These are phyloP conservation scores for Cylindrodendrum hubeiense DNA, from an alignment of 2,329 filamentous ascomycete species.

Conservation along the genomic window DNA sequence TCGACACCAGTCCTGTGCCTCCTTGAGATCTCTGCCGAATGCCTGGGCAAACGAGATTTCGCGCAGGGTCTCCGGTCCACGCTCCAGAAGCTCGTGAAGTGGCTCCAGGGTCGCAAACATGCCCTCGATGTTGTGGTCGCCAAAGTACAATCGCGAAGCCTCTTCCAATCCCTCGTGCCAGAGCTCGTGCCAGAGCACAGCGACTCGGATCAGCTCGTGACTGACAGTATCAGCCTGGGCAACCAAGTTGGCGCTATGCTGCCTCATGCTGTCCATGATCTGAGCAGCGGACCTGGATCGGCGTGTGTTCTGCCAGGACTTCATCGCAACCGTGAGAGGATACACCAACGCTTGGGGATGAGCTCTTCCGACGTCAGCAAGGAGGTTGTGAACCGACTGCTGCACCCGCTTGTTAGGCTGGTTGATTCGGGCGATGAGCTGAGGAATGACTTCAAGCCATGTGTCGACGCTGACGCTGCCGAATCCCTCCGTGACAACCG, in stretches of 20 bases:
- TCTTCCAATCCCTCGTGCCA: conserved; percentile 99
- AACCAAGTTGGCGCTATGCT: conserved; percentile 91
- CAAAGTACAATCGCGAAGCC: conserved; percentile 95
- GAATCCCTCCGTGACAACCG: conserved; percentile 90
- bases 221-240: conserved; percentile 96
- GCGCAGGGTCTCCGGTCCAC: conserved; percentile 89
- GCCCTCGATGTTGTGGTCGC: conserved; percentile 95
- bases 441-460: conserved; percentile 98
- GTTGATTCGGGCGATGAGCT: conserved; percentile 97
- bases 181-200: conserved; percentile 97
- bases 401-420: conserved; percentile 92
- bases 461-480: conserved; percentile 94
- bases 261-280: conserved; percentile 98
- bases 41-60: conserved; percentile 98
- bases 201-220: conserved; percentile 95
- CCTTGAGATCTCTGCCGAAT: conserved; percentile 93
- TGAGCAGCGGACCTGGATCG: conserved; percentile 89
- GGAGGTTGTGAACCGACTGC: conserved; percentile 89
- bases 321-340: conserved; percentile 97
- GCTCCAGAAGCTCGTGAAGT: conserved; percentile 90
- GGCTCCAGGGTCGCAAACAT: conserved; percentile 95
- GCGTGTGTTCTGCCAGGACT: conserved; percentile 84
- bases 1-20: conserved; percentile 95
- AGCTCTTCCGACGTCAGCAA: conserved; percentile 91
- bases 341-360: conserved; percentile 98